Conservation (phyloP, 805 yeast species). For the Pichia nakasei region DNA sequence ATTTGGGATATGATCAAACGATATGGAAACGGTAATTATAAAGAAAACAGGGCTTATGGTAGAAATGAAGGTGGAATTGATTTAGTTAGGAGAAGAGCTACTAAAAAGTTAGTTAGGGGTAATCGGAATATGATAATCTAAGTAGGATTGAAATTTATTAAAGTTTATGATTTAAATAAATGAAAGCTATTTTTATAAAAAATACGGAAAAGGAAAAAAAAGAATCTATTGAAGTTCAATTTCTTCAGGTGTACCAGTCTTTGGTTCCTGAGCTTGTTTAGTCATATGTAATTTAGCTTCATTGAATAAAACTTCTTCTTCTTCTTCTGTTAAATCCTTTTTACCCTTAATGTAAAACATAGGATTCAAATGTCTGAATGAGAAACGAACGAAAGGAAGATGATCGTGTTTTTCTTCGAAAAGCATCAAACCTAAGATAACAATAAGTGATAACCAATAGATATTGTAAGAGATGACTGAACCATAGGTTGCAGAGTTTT, state of each 20-base stretch:
- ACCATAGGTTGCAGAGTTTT: slow-evolving; percentile 90
- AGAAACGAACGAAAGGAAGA: slow-evolving; percentile 51
- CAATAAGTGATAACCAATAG: slow-evolving; percentile 72
- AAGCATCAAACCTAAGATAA: slow-evolving; percentile 50
- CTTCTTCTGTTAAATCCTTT: slow-evolving; percentile 48
- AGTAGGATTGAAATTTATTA: no score
- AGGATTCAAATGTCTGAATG: slow-evolving; percentile 54
- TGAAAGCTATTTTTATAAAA: background rate
- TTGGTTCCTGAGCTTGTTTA: background rate
- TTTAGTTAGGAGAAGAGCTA: no score
- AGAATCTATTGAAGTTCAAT: background rate
- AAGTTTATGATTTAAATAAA: background rate
- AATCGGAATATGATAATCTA: no score
- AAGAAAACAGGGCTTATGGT: background rate
- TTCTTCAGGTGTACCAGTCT: background rate
- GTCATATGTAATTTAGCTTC: slow-evolving; percentile 25
- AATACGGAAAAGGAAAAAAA: background rate
- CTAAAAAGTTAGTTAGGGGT: background rate
- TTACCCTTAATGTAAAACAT: slow-evolving; percentile 62
- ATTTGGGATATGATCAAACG: slow-evolving; percentile 3
- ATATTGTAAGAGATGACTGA: slow-evolving; percentile 81
- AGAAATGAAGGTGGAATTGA: no score
- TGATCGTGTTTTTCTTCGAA: slow-evolving; percentile 82
- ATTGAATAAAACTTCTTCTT: slow-evolving; percentile 44
- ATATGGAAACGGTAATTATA: background rate